Evolutionary conservation across 345 rosid genomes (phyloP), one percentile per base, ranked within the genome.

Genomic region (Jatropha curcas): DNA sequence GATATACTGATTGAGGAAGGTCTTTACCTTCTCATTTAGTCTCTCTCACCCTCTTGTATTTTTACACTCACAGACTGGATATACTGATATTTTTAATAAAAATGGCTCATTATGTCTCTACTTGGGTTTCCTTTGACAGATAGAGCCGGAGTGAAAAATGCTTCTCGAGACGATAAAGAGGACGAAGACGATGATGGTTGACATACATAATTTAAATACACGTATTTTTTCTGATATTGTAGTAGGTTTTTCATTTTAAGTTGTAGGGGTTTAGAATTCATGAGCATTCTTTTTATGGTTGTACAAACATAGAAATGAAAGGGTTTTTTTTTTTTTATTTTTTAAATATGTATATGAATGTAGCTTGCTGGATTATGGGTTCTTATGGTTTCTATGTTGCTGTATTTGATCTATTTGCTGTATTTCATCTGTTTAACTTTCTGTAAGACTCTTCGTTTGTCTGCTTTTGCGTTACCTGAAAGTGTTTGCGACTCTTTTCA

Each of bases 131-230:
- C 52, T 51, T 37, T 10, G 16, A 62, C n/a, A 68, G 71, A 13
- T 10, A 33, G 24, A 12, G 30, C 16, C n/a, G 28, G 2, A 34
- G 61, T 52, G 48, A 68, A 33, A 37, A 55, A 68, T 68, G 13
- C 31, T 35, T n/a, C 7, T 35, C n/a, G 12, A 11, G 50, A 68
- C 31, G 27, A 51, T 19, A 55, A 35, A 34, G 66, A 61, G 25
- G 46, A 51, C 34, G 71, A 68, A 2, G 60, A 35, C 13, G 48
- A 62, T 20, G 46, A 46, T 25, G 71, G 61, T 68, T 34, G 4
- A 37, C 22, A 31, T 4, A 31, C 6, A 17, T 31, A 13, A 3
- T 11, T 14, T 13, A 24, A n/a, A 46, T 17, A 50, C 6, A 16
- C 20, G 6, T 16, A 16, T 16, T 50, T 17, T 12, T 4, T 14